Evolutionary conservation across 2,329 filamentous ascomycete genomes (phyloP).

Genomic region (Pseudogymnoascus pannorum): DNA sequence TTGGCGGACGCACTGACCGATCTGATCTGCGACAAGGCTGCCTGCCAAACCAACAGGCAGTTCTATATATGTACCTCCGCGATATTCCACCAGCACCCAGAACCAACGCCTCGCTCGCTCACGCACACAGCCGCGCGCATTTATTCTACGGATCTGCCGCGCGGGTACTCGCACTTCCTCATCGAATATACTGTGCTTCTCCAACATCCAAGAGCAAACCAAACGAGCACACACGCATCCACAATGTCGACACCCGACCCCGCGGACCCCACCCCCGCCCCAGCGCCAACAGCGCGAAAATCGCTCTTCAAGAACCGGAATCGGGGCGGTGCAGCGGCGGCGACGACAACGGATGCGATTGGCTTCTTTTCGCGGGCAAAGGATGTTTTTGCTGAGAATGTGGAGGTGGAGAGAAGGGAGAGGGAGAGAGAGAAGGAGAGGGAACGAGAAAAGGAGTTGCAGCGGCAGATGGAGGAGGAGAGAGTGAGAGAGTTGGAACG

Average conservation of each 20-base stretch:
- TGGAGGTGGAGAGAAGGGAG: constrained; percentile 34
- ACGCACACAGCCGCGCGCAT: neutral
- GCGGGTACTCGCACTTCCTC: neutral
- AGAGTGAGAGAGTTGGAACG: constrained; percentile 13
- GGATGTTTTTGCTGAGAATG: constrained; percentile 38
- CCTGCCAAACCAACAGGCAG: neutral
- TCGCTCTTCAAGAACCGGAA: constrained; percentile 49
- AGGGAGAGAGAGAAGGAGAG: constrained; percentile 15
- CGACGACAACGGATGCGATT: constrained; percentile 27
- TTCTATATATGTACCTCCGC: neutral
- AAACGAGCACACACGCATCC: neutral
- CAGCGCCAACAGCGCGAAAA: constrained; percentile 27
- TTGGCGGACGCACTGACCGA: neutral
- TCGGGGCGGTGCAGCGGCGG: constrained; percentile 29
- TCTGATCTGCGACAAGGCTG: neutral
- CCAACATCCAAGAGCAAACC: neutral
- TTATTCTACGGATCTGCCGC: neutral
- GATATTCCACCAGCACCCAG: neutral
- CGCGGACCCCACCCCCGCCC: constrained; percentile 5
- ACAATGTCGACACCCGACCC: neutral
- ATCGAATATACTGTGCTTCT: neutral
- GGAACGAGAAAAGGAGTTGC: neutral
- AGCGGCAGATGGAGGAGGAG: constrained; percentile 19
- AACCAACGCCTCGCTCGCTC: neutral
- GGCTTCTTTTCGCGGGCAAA: constrained; percentile 43